phyloP scores from a whole-genome alignment of 2,329 filamentous ascomycete species.

The Neofusicoccum parvum region DNA sequence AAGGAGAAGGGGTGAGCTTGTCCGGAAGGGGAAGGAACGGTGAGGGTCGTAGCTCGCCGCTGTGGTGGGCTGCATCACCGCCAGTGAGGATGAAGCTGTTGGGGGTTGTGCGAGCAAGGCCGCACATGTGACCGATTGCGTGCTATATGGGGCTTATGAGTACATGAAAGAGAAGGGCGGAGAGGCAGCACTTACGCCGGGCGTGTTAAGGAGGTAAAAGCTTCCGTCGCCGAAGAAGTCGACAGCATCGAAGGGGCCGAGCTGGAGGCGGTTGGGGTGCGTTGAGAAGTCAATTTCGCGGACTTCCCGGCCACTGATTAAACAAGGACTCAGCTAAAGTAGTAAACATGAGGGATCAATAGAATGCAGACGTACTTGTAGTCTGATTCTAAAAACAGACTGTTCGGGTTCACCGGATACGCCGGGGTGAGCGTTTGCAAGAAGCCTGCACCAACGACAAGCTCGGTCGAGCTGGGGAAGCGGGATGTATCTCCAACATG shows the following conservation, averaged over 20 bases:
- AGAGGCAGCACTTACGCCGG: slow-evolving; percentile 38
- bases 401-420: background rate
- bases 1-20: background rate
- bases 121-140: slow-evolving; percentile 54
- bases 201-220: slow-evolving; percentile 58
- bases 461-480: background rate
- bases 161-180: background rate
- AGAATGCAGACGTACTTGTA: background rate
- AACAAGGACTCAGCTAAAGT: too few species aligned
- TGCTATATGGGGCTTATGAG: slow-evolving; percentile 33
- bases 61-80: slow-evolving; percentile 1
- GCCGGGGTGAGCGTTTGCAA: background rate
- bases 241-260: slow-evolving; percentile 50
- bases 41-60: slow-evolving; percentile 1
- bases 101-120: slow-evolving; percentile 47
- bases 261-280: slow-evolving; percentile 23
- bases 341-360: too few species aligned
- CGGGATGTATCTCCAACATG: background rate
- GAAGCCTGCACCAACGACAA: background rate
- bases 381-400: background rate
- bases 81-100: slow-evolving; percentile 3
- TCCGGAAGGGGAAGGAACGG: slow-evolving; percentile 8
- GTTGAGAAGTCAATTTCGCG: slow-evolving; percentile 38
- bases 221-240: slow-evolving; percentile 61
- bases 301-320: slow-evolving; percentile 26